Evolutionary conservation across 2,329 filamentous ascomycete genomes (phyloP).

Genomic region (Aspergillus oerlinghausenensis): DNA sequence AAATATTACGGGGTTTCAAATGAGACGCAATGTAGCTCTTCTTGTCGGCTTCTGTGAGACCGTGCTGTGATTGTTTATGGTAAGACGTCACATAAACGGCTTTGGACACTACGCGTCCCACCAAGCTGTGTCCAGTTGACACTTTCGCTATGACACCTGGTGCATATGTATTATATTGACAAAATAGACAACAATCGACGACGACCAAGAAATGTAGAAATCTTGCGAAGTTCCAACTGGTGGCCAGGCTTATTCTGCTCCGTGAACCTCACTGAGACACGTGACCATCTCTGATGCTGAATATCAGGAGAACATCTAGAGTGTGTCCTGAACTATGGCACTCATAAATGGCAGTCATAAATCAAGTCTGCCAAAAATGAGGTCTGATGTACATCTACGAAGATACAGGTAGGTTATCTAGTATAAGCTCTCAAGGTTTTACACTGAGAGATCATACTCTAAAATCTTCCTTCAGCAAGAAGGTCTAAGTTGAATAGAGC

Average conservation of each 20-base stretch:
- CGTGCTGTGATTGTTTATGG: background rate
- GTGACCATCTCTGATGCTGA: background rate
- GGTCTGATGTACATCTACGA: background rate
- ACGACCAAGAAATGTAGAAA: background rate
- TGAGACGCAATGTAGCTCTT: background rate
- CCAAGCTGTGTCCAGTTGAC: background rate
- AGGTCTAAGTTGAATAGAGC: too few species aligned
- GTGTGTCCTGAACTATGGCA: background rate
- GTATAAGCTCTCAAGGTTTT: background rate
- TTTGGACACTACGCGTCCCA: background rate
- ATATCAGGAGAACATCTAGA: background rate
- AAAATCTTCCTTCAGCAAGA: too few species aligned
- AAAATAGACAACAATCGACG: background rate
- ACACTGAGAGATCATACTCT: too few species aligned
- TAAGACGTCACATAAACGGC: background rate
- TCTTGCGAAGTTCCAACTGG: background rate
- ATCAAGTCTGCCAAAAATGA: background rate
- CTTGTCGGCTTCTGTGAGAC: background rate
- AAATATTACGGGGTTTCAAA: background rate
- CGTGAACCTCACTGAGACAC: background rate
- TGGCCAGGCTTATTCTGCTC: background rate
- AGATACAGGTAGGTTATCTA: background rate
- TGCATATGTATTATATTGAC: background rate
- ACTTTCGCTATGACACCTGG: background rate
- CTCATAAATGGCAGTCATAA: background rate